Evolutionary conservation across 306 rosid species (phyloP), one percentile per base, ranked within the genome.

Genomic region (Citrullus amarus): DNA sequence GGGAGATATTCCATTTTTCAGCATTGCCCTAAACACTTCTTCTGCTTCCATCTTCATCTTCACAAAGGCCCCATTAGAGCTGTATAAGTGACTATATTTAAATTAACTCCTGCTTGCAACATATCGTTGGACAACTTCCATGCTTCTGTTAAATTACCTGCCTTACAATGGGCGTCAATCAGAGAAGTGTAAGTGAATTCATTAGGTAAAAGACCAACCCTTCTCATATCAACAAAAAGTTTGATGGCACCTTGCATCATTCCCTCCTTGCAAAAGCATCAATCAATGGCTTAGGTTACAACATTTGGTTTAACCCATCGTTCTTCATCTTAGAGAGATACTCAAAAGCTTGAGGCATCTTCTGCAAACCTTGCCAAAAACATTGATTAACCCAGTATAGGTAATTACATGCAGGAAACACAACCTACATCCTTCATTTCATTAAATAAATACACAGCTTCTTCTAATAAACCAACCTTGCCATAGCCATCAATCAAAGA

Each of bases 401-500:
- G 98, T 89, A 62, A 92, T 81, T 56, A 88, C 77, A 79, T 94
- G n/a, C 97, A 41, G 96, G 90, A 54, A 54, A 83, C 88, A 85
- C 90, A 91, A 59, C 89, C 96, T 25, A 70, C 86, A 78, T 68
- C 82, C 78, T 90, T 90, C 97, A 90, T 88, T 82, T 92, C 92
- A 81, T 88, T 88, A 81, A 85, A 87, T 78, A 92, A 12, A 82
- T 22, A 13, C 68, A 84, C 83, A 0, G 92, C 87, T 65, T 84
- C 85, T 5, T 85, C 80, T 68, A 92, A 77, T 8, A 77, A 83
- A 30, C 97, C 97, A 69, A 38, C 80, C 89, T 94, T 94, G 50
- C 98, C 98, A 82, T 88, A 85, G 77, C 98, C 98, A 85, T 92
- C 91, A 81, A 95, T 88, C 81, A 92, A 96, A 87, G 93, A 86